These are phyloP conservation scores for Malassezia slooffiae DNA, from an alignment of 1,284 basidiomycete species.

Conservation along the genomic window DNA sequence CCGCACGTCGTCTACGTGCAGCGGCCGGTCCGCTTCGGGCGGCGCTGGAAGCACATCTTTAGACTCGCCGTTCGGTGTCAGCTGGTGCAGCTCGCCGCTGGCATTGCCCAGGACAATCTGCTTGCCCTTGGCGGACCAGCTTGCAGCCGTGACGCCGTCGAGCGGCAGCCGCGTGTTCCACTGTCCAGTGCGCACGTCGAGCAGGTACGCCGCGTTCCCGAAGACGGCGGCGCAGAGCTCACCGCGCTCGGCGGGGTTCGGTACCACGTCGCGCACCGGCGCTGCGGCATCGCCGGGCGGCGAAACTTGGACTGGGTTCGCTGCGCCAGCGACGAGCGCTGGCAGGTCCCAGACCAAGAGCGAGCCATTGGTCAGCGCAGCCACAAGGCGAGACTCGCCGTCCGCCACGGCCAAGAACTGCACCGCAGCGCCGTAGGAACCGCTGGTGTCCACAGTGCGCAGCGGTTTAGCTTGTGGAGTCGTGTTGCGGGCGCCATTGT, in stretches of 20 bases:
- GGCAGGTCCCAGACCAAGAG: neutral
- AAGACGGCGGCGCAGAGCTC: conserved; percentile 46
- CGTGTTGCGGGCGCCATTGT: conserved; percentile 17
- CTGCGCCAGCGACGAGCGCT: neutral
- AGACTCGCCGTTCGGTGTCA: conserved; percentile 54
- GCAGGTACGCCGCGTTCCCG: conserved; percentile 13
- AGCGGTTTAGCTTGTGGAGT: neutral
- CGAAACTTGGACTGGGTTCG: neutral
- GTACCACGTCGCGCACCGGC: conserved; percentile 36
- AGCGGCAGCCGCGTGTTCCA: conserved; percentile 20
- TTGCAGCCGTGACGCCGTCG: conserved; percentile 50
- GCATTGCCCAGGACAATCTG: conserved; percentile 66
- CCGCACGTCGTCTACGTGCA: conserved; percentile 51
- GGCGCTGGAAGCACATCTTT: conserved; percentile 45
- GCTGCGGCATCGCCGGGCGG: neutral
- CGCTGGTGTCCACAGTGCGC: neutral
- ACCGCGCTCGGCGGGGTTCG: conserved; percentile 49
- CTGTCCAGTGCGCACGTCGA: conserved; percentile 23
- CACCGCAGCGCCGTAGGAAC: neutral
- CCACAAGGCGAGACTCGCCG: conserved; percentile 2
- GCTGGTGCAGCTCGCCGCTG: conserved; percentile 62
- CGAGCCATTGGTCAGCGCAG: neutral
- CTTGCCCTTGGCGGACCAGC: conserved; percentile 78
- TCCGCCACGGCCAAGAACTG: conserved; percentile 2
- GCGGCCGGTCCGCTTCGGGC: conserved; percentile 49